Evolutionary conservation across 1,139 yeast species (phyloP), one percentile per base, ranked within the genome.

Genomic region (Meyerozyma smithsonii): DNA sequence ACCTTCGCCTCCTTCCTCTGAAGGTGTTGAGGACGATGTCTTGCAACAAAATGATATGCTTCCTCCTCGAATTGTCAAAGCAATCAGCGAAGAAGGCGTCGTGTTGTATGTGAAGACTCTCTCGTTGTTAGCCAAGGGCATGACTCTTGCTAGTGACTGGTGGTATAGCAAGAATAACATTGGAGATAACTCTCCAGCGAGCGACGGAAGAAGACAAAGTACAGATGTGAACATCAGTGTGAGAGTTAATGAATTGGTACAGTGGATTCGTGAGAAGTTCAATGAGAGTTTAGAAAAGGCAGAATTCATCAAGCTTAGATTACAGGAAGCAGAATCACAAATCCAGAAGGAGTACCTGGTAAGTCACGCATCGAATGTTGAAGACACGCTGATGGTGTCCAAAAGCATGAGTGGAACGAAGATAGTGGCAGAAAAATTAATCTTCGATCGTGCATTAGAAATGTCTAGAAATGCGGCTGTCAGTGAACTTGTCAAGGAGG

Each of bases 391-490:
- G 28, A 23, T 20, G 18, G 24, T 33, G 12, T n/a, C 24, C 41
- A 20, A 7, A 25, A 11, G 26, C 38, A n/a, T 33, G 32, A 5
- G 28, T 38, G 39, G 39, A 30, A 42, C 48, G 42, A 50, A 66
- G 35, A 64, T 81, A 6, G 72, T 84, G 39, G 89, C 95, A 2
- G 97, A 90, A 58, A 84, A 84, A 56, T 71, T 92, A 47, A 79
- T 92, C 20, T 90, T 89, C 62, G 97, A 90, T 51, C 74, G 97
- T 35, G 97, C 97, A 1, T 72, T 90, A 52, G 97, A 92, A 53
- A 86, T 90, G 71, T 85, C 96, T 2, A 77, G 95, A 50, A 80
- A 80, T 42, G 96, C 97, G 0, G 97, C 97, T 0, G 84, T 84
- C 39, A 81, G 83, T 55, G 98, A 92, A 60, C 69, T 88, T 50